Percentiles rank a stretch among this genome's conserved stretches.
Evolutionary conservation across 164 flowering plant genomes (phyloP).

Genomic region (Warburgia ugandensis): DNA sequence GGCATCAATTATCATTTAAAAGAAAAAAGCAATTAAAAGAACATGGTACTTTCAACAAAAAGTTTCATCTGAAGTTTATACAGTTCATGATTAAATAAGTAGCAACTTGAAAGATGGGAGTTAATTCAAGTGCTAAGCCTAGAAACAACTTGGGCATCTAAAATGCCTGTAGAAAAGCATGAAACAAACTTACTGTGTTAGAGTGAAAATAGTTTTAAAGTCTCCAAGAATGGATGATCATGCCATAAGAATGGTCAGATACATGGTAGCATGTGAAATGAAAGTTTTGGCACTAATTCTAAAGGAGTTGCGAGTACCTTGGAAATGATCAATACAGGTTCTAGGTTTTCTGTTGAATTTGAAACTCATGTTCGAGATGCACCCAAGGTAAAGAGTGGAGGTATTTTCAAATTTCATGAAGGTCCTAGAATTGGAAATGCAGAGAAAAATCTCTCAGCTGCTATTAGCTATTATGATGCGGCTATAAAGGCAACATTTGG

Average conservation of each 20-base stretch:
- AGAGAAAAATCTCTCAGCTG: conserved; percentile 48
- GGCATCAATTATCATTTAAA: too few species aligned
- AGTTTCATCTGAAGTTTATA: too few species aligned
- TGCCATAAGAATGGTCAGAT: conserved; percentile 63
- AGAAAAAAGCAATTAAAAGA: too few species aligned
- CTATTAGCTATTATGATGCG: conserved; percentile 67
- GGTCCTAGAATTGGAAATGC: conserved; percentile 42
- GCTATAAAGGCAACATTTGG: conserved; percentile 54
- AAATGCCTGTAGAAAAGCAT: background rate
- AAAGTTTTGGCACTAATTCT: conserved; percentile 10
- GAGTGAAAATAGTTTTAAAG: conserved; percentile 52
- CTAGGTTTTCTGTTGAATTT: conserved; percentile 11
- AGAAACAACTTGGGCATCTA: too few species aligned
- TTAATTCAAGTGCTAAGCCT: too few species aligned
- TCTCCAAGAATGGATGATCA: conserved; percentile 45
- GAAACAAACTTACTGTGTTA: conserved; percentile 44
- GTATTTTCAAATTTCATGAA: conserved; percentile 67
- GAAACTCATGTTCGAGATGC: conserved; percentile 19
- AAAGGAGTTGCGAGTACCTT: conserved; percentile 9
- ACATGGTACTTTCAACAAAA: too few species aligned
- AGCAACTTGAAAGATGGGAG: too few species aligned
- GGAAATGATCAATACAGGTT: conserved; percentile 11
- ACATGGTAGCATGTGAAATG: conserved; percentile 56
- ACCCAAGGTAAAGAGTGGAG: conserved; percentile 51
- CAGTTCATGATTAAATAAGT: too few species aligned